These are phyloP conservation scores for Tetrapyrgos nigripes DNA, from an alignment of 1,284 basidiomycete species.

Conservation along the genomic window DNA sequence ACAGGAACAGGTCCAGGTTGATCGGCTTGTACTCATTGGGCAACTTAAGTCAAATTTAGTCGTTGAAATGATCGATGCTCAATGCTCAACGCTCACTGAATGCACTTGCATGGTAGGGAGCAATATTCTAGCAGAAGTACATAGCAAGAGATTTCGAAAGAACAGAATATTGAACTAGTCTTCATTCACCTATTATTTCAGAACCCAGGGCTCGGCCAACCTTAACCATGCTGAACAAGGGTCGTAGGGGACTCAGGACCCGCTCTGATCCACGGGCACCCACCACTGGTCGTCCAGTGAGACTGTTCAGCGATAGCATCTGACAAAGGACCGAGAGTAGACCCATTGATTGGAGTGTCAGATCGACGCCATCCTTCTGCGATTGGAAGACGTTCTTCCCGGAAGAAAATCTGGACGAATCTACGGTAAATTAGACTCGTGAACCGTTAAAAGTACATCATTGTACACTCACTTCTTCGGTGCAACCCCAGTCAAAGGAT, in stretches of 20 bases:
- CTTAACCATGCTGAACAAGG: no score
- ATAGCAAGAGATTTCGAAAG: no score
- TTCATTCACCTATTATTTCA: background rate
- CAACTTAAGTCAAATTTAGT: no score
- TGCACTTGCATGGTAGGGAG: no score
- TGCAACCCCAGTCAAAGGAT: slow-evolving; percentile 24
- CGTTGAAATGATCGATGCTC: no score
- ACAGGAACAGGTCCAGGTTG: no score
- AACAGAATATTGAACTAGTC: no score
- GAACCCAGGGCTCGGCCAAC: background rate
- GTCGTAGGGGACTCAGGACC: slow-evolving; percentile 3
- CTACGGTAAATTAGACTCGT: background rate
- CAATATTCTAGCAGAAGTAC: no score
- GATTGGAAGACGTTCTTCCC: slow-evolving; percentile 19
- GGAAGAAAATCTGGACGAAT: slow-evolving; percentile 19
- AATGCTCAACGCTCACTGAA: no score
- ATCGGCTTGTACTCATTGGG: no score
- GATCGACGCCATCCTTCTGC: slow-evolving; percentile 19
- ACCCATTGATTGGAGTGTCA: slow-evolving; percentile 12
- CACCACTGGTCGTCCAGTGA: slow-evolving; percentile 19
- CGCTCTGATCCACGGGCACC: slow-evolving; percentile 20
- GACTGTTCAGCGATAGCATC: slow-evolving; percentile 11
- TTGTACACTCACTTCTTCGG: slow-evolving; percentile 21
- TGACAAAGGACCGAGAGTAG: slow-evolving; percentile 14
- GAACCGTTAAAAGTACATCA: background rate